phyloP scores from a whole-genome alignment of 192 early-diverging fungal genomes.

The Backusella circina region DNA sequence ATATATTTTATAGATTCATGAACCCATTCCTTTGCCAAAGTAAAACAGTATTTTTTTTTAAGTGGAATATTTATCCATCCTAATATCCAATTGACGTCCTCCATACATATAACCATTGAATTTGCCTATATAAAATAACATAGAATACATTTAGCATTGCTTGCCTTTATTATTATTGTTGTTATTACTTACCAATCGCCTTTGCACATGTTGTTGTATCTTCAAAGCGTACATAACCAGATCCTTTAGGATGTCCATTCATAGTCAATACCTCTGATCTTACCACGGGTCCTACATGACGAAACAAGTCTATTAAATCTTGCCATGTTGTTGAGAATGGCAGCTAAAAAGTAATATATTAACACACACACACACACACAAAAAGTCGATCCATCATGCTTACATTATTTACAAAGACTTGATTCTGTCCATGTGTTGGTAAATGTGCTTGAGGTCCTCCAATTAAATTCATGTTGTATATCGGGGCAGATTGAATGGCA shows the following conservation, averaged over 20 bases:
- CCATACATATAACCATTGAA: slow-evolving; percentile 53
- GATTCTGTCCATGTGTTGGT: slow-evolving; percentile 31
- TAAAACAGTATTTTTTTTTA: not conserved
- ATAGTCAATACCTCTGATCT: slow-evolving; percentile 43
- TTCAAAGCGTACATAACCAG: slow-evolving; percentile 54
- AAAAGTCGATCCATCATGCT: not conserved
- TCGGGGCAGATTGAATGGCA: not conserved
- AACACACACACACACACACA: too few relatives aligned
- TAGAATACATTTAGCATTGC: not conserved
- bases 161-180: not conserved
- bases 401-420: slow-evolving; percentile 45
- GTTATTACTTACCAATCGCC: slow-evolving; percentile 41
- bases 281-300: slow-evolving; percentile 43
- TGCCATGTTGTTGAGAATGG: slow-evolving; percentile 56
- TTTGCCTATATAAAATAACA: slow-evolving; percentile 29
- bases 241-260: slow-evolving; percentile 50
- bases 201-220: slow-evolving; percentile 41
- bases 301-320: slow-evolving; percentile 56
- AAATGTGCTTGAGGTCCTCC: slow-evolving; percentile 28
- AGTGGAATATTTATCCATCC: slow-evolving; percentile 26
- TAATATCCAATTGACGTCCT: slow-evolving; percentile 43
- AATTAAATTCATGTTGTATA: slow-evolving; percentile 19
- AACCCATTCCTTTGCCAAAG: not conserved
- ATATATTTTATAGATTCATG: slow-evolving; percentile 5
- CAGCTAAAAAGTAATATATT: slow-evolving; percentile 25